phyloP scores from a whole-genome alignment of 73 alveolate species.

The Blepharisma japonicum region DNA sequence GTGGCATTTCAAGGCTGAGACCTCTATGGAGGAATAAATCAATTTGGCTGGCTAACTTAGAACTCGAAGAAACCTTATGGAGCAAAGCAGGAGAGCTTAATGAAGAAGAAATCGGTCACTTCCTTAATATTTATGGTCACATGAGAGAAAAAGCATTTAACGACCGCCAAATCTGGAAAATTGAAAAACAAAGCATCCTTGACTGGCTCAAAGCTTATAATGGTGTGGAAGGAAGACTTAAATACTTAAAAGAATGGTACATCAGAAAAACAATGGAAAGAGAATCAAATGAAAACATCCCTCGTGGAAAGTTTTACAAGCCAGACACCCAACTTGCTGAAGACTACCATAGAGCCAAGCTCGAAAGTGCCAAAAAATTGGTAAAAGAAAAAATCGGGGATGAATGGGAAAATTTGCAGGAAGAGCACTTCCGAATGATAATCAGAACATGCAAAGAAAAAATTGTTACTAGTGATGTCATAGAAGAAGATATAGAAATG shows the following conservation, averaged over 20 bases:
- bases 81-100: conserved; percentile 43
- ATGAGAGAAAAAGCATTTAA: conserved; percentile 38
- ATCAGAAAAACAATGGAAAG: conserved; percentile 48
- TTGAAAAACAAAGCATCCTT: conserved; percentile 32
- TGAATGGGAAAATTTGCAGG: too few relatives aligned
- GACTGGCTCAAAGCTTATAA: conserved; percentile 35
- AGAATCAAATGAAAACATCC: conserved; percentile 31
- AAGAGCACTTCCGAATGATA: too few relatives aligned
- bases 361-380: too few relatives aligned
- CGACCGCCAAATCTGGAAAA: conserved; percentile 28
- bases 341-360: too few relatives aligned
- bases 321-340: too few relatives aligned
- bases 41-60: conserved; percentile 36
- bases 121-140: conserved; percentile 35
- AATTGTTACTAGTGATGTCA: too few relatives aligned
- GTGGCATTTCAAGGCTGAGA: background rate
- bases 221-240: conserved; percentile 37
- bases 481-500: too few relatives aligned
- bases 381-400: too few relatives aligned
- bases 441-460: too few relatives aligned
- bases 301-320: conserved; percentile 33
- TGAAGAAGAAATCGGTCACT: conserved; percentile 36
- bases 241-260: conserved; percentile 39
- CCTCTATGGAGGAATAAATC: conserved; percentile 46
- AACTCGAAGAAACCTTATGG: conserved; percentile 51